A percentile compares a stretch with the other conserved stretches of the same genome.
phyloP scores from a whole-genome alignment of 768 basidiomycete species.

The Lentinula raphanica region DNA sequence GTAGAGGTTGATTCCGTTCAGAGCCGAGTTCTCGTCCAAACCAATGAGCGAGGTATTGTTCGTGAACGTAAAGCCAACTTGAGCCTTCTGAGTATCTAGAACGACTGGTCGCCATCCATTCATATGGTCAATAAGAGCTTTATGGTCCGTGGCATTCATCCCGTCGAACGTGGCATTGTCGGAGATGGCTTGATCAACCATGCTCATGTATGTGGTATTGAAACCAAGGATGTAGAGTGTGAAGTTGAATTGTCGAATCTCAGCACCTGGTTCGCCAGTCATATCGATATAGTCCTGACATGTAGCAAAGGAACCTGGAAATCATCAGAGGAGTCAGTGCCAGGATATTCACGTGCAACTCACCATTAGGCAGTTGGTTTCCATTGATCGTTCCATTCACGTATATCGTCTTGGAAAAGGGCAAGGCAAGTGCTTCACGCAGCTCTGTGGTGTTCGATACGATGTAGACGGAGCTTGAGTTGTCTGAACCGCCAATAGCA shows the following conservation, averaged over 20 bases:
- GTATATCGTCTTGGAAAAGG: constrained; percentile 11
- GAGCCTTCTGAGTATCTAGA: constrained; percentile 12
- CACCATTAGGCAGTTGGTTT: not conserved
- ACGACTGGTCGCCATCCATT: constrained; percentile 13
- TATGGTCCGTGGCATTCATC: constrained; percentile 14
- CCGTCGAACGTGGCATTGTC: constrained; percentile 15
- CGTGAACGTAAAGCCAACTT: constrained; percentile 12
- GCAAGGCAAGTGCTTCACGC: constrained; percentile 2
- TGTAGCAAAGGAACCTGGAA: constrained; percentile 5
- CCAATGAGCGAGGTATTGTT: constrained; percentile 15
- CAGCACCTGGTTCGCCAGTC: not conserved
- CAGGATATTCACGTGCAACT: too few species aligned
- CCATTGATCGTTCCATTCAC: constrained; percentile 16
- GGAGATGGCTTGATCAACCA: constrained; percentile 10
- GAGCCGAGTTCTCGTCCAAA: constrained; percentile 10
- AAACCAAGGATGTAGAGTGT: constrained; percentile 12
- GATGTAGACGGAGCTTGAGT: constrained; percentile 9
- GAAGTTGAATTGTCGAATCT: not conserved
- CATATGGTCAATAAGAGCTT: constrained; percentile 10
- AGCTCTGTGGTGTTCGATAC: constrained; percentile 12
- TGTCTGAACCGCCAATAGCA: constrained; percentile 11
- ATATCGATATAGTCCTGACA: constrained; percentile 11
- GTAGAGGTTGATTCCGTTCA: constrained; percentile 13
- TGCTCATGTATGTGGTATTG: constrained; percentile 11
- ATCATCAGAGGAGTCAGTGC: not conserved